Evolutionary conservation across 805 yeast genomes (phyloP).

Genomic region (Dipodascus albidus): DNA sequence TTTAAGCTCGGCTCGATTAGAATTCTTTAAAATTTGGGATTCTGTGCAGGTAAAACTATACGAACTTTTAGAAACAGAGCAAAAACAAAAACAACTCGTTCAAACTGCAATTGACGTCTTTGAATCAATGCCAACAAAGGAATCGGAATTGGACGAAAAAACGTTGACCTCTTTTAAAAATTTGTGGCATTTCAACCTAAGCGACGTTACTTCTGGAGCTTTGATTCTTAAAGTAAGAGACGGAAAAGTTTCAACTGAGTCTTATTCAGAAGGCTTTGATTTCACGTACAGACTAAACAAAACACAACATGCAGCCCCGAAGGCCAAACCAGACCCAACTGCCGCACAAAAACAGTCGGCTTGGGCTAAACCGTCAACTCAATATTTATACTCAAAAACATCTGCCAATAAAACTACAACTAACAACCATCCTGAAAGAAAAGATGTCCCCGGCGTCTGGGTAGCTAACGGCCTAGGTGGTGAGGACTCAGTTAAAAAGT

Average conservation of each 20-base stretch:
- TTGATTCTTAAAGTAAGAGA: constrained; percentile 33
- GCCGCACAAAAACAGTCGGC: not conserved
- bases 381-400: not conserved
- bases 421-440: not conserved
- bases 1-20: constrained; percentile 48
- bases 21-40: constrained; percentile 53
- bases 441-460: constrained; percentile 27
- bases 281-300: constrained; percentile 36
- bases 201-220: constrained; percentile 46
- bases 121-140: constrained; percentile 35
- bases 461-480: constrained; percentile 26
- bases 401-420: not conserved
- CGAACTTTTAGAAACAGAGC: constrained; percentile 29
- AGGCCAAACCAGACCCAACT: constrained; percentile 4
- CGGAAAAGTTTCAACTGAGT: constrained; percentile 41
- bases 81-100: constrained; percentile 34
- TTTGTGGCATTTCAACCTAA: constrained; percentile 67
- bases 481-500: constrained; percentile 22
- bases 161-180: constrained; percentile 56
- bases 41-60: constrained; percentile 44
- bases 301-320: not conserved
- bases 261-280: constrained; percentile 51
- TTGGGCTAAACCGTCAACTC: not conserved
- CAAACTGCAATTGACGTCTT: constrained; percentile 49
- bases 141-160: constrained; percentile 38